Evolutionary conservation across 192 early-diverging fungal genomes (phyloP), one percentile per base, ranked within the genome.

Genomic region (Mortierella antarctica): DNA sequence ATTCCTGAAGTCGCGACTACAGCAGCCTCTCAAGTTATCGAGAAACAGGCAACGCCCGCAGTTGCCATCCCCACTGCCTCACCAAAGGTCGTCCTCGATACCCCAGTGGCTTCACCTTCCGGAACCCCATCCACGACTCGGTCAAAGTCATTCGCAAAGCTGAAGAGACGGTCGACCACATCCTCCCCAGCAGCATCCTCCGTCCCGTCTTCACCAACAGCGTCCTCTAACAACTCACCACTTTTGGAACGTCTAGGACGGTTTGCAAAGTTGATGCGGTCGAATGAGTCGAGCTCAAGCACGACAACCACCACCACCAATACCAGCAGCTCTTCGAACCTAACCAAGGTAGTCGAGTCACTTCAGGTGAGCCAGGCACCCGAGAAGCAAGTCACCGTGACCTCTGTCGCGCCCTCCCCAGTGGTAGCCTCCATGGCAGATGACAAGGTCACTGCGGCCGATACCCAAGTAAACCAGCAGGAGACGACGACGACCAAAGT

Each of bases 221-320:
- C 57, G 4, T 62, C 64, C 44, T 20, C 63, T 1, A 11, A 41
- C 15, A 14, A 5, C 18, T 54, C 67, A 5, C 67, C 76, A 23
- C 68, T 62, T 5, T 51, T 71, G 49, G 76, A 65, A 12, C 68
- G 67, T 13, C 51, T 70, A 3, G 65, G 77, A 47, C 69, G 70
- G 23, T 52, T 80, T 23, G 53, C 69, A 39, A 80, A 80, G 60
- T 67, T 72, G 13, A 80, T 80, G 7, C 55, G 68, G 13, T 23
- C 57, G 6, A 71, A 50, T 42, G 68, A 79, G 31, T 31, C 31
- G 31, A 31, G 31, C 31, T 31, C 31, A 31, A 31, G 31, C 31
- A 31, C 31, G 31, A 31, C 31, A 31, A 31, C 31, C 31, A 31
- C 31, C 31, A 31, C 31, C 31, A 31, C 31, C 31, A 31, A 31